Percentiles rank a stretch among this genome's conserved stretches.
These are phyloP conservation scores for Pseudozyma pruni DNA, from an alignment of 1,284 basidiomycete genomes.

Conservation along the genomic window DNA sequence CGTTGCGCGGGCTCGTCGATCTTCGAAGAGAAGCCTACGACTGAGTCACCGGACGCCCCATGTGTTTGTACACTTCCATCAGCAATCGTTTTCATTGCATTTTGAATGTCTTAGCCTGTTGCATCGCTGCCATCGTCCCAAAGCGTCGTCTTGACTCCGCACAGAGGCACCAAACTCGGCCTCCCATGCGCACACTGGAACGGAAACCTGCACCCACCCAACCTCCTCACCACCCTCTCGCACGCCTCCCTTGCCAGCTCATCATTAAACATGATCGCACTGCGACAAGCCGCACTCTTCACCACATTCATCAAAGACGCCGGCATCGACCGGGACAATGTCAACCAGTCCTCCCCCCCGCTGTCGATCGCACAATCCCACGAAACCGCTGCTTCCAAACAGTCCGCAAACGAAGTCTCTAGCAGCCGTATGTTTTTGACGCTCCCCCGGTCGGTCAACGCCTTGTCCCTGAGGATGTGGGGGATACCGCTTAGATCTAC, in stretches of 20 bases:
- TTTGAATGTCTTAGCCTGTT: no score
- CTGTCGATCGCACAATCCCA: no score
- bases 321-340: conserved; percentile 8
- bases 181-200: conserved; percentile 93
- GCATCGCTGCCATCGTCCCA: no score
- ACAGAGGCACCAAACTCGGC: conserved; percentile 36
- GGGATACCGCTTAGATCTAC: conserved; percentile 29
- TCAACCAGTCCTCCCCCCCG: conserved; percentile 8
- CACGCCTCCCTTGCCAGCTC: conserved; percentile 77
- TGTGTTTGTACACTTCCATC: conserved; percentile 19
- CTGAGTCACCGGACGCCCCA: not conserved
- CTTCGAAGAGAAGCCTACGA: conserved; percentile 30
- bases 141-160: conserved; percentile 8
- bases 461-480: conserved; percentile 15
- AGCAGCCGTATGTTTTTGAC: conserved; percentile 19
- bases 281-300: conserved; percentile 32
- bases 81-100: not conserved
- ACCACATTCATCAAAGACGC: conserved; percentile 18
- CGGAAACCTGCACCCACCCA: conserved; percentile 80
- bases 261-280: conserved; percentile 83
- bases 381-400: conserved; percentile 6
- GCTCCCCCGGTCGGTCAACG: conserved; percentile 11
- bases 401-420: conserved; percentile 1
- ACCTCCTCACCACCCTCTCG: conserved; percentile 75
- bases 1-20: conserved; percentile 37